Base-by-base conservation (phyloP, 352 stramenopile genomes). In the Phytopythium sindhum region DNA sequence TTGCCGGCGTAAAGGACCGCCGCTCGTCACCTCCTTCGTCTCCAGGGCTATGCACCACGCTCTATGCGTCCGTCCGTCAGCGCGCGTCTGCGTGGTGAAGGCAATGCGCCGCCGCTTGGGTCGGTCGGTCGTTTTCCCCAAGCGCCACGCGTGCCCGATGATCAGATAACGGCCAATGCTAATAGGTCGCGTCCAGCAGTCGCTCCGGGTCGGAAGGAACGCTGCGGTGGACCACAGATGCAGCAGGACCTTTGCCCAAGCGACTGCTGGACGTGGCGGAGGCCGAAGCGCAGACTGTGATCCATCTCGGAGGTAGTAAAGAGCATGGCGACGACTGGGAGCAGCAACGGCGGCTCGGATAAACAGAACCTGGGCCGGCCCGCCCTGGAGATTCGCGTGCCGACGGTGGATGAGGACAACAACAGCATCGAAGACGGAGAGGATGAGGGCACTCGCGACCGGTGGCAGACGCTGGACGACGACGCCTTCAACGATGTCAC, bases 401-500 rank as follows among this genome's bases (percentile, higher is more conserved):
- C 28, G n/a, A 12, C 10, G 7, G 19, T 19, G 2, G 29, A 24
- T 17, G 31, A 54, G 6, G 31, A 64, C 31, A 47, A 37, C 29
- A 37, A 63, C 63, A 42, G 35, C 42, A n/a, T 23, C 12, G 57
- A 59, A 8, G 31, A 8, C 5, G 65, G 29, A 19, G 51, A 42
- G 29, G 29, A 15, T 0, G 51, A 61, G 9, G 17, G 15, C 3
- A 11, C 53, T 11, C 37, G 42, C 50, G 44, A 29, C 31, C 29
- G 23, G 24, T 84, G 76, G 75, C 50, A 68, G 41, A 72, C 62
- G 2, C 55, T 85, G 31, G 39, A 64, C 15, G 74, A 78, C 60
- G 72, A 69, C 24, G 74, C 57, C 19, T 86, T 88, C 42, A 75
- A 88, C 45, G 70, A 77, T 24, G 56, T 81, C 29, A 68, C 83